A percentile compares a stretch with the other conserved stretches of the same genome.
phyloP scores from a whole-genome alignment of 768 basidiomycete species.

The Holtermanniella nyarrowii region DNA sequence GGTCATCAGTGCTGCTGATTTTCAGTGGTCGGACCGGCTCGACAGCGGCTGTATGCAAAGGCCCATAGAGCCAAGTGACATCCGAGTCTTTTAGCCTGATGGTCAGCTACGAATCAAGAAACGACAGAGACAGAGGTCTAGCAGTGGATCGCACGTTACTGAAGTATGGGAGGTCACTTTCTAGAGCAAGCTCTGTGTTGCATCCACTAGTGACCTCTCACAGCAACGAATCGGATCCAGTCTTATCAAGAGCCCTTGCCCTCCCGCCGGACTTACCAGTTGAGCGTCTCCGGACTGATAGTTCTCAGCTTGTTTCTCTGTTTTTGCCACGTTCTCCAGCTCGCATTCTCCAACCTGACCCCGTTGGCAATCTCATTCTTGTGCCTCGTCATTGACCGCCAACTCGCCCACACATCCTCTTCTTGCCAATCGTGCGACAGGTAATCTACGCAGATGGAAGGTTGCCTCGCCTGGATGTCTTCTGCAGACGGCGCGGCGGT shows the following conservation, averaged over 20 bases:
- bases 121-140: too few relatives aligned
- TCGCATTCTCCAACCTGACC: conserved; percentile 87
- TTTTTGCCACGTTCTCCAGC: conserved; percentile 99
- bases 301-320: conserved; percentile 94
- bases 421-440: conserved; percentile 95
- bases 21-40: conserved; percentile 66
- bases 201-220: too few relatives aligned
- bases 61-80: conserved; percentile 98
- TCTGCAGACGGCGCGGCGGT: conserved; percentile 40
- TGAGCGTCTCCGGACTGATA: conserved; percentile 89
- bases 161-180: too few relatives aligned
- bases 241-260: too few relatives aligned
- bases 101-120: neutral
- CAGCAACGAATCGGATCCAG: too few relatives aligned
- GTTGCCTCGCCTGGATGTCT: conserved; percentile 60
- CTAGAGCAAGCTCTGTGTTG: too few relatives aligned
- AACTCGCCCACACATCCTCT: conserved; percentile 97
- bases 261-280: conserved; percentile 59
- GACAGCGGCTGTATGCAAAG: conserved; percentile 75
- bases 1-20: conserved; percentile 46
- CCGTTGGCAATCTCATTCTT: conserved; percentile 98
- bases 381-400: conserved; percentile 95
- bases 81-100: conserved; percentile 96
- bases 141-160: too few relatives aligned
- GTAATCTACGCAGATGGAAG: conserved; percentile 93